These are phyloP conservation scores for Beauveria brongniartii DNA, from an alignment of 2,329 filamentous ascomycete species.

Conservation along the genomic window DNA sequence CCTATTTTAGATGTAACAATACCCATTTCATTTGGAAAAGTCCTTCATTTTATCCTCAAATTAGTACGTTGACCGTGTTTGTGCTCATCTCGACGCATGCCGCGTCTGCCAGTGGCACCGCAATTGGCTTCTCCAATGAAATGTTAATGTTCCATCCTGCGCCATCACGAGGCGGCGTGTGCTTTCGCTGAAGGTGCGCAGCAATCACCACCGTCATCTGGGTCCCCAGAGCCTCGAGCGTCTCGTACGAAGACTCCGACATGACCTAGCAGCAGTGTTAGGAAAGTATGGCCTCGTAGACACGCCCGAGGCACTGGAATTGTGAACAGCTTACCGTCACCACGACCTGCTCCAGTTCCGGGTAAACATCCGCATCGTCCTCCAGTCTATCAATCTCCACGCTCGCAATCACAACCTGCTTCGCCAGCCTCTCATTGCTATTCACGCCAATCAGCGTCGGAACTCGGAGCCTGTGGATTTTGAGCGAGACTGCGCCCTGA, in stretches of 20 bases:
- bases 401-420: constrained; percentile 58
- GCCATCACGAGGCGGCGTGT: constrained; percentile 11
- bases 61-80: constrained; percentile 16
- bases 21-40: not conserved
- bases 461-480: constrained; percentile 50
- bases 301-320: not conserved
- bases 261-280: constrained; percentile 23
- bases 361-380: constrained; percentile 40
- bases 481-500: constrained; percentile 26
- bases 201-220: constrained; percentile 39
- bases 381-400: constrained; percentile 51
- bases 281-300: not conserved
- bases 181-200: constrained; percentile 29
- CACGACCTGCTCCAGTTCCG: constrained; percentile 49
- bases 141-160: constrained; percentile 48
- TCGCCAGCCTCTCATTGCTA: constrained; percentile 56
- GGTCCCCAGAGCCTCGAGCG: constrained; percentile 52
- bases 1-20: not conserved
- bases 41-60: not conserved
- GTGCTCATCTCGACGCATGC: constrained; percentile 51
- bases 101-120: constrained; percentile 64
- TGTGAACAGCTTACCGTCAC: constrained; percentile 43
- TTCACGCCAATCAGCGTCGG: constrained; percentile 68
- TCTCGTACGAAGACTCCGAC: constrained; percentile 50
- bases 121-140: constrained; percentile 62